A percentile compares a stretch with the other conserved stretches of the same genome.
These are phyloP conservation scores for Leptographium radiaticola DNA, from an alignment of 2,329 filamentous ascomycete genomes.

Conservation along the genomic window DNA sequence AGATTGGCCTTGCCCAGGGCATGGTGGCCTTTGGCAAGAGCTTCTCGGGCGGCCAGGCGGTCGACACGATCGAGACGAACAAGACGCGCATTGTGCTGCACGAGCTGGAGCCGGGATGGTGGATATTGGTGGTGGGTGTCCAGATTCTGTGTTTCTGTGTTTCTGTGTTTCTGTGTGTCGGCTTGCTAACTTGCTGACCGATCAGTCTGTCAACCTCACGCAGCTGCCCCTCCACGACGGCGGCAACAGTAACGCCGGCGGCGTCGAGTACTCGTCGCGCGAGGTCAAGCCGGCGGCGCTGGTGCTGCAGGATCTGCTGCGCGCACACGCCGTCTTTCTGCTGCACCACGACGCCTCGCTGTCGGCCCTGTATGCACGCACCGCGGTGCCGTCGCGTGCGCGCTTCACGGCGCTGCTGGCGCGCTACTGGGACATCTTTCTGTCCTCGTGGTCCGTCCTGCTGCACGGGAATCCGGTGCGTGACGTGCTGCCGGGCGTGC, in stretches of 20 bases:
- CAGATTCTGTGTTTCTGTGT: too few species aligned
- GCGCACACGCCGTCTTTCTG: slow-evolving; percentile 72
- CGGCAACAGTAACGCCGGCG: slow-evolving; percentile 20
- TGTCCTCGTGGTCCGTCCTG: slow-evolving; percentile 74
- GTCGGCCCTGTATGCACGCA: slow-evolving; percentile 51
- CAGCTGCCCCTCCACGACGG: slow-evolving; percentile 14
- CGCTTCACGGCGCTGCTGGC: slow-evolving; percentile 62
- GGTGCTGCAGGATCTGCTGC: slow-evolving; percentile 66
- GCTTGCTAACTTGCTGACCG: too few species aligned
- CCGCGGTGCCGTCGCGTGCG: slow-evolving; percentile 27
- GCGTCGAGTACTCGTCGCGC: slow-evolving; percentile 71
- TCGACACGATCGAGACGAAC: slow-evolving; percentile 85
- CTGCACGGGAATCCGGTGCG: slow-evolving; percentile 79
- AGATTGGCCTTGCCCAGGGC: slow-evolving; percentile 91
- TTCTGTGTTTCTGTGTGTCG: too few species aligned
- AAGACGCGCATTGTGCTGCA: slow-evolving; percentile 73
- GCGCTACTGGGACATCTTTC: slow-evolving; percentile 64
- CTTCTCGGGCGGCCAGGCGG: slow-evolving; percentile 63
- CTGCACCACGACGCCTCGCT: slow-evolving; percentile 76
- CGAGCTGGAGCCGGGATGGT: slow-evolving; percentile 86
- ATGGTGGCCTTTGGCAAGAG: slow-evolving; percentile 88
- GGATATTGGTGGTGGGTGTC: slow-evolving; percentile 71
- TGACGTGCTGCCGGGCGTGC: slow-evolving; percentile 69
- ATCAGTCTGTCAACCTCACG: slow-evolving; percentile 12
- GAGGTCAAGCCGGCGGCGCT: slow-evolving; percentile 77